phyloP scores from a whole-genome alignment of 441 rosid genomes.

The Bruguiera hainesii region DNA sequence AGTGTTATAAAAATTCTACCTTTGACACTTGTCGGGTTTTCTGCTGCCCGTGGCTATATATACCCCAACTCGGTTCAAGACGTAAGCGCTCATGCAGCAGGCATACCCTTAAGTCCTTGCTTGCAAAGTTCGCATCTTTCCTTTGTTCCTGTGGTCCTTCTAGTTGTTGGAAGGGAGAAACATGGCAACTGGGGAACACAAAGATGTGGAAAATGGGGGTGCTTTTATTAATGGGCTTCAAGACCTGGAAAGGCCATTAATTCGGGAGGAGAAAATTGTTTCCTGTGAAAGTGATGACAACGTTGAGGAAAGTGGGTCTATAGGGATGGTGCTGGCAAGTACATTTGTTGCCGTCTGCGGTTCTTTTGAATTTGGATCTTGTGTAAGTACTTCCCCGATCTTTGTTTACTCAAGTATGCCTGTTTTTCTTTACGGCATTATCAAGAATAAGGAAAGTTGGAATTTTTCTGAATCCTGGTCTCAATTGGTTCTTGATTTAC shows the following conservation, averaged over 20 bases:
- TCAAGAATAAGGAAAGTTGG: neutral
- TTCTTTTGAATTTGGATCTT: conserved; percentile 83
- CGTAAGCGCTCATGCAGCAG: neutral
- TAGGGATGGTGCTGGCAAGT: conserved; percentile 60
- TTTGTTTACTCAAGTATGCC: neutral
- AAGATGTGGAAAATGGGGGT: conserved; percentile 52
- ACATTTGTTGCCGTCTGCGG: conserved; percentile 89
- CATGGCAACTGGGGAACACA: conserved; percentile 43
- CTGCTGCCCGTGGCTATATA: neutral
- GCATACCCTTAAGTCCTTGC: neutral
- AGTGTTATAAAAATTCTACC: neutral
- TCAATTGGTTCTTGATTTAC: conserved; percentile 23
- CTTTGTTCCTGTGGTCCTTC: conserved; percentile 3
- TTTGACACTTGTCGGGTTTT: neutral
- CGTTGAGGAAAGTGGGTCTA: conserved; percentile 37
- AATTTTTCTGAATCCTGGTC: conserved; percentile 14
- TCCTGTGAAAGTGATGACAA: conserved; percentile 19
- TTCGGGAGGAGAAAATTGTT: conserved; percentile 26
- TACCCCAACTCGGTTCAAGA: neutral
- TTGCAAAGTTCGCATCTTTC: conserved; percentile 5
- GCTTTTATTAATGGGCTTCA: conserved; percentile 25
- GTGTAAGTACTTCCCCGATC: conserved; percentile 51
- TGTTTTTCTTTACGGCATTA: neutral
- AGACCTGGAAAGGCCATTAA: conserved; percentile 52
- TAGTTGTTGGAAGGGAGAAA: conserved; percentile 9